phyloP scores from a whole-genome alignment of 2,329 filamentous ascomycete species.

The Coniella vitis region DNA sequence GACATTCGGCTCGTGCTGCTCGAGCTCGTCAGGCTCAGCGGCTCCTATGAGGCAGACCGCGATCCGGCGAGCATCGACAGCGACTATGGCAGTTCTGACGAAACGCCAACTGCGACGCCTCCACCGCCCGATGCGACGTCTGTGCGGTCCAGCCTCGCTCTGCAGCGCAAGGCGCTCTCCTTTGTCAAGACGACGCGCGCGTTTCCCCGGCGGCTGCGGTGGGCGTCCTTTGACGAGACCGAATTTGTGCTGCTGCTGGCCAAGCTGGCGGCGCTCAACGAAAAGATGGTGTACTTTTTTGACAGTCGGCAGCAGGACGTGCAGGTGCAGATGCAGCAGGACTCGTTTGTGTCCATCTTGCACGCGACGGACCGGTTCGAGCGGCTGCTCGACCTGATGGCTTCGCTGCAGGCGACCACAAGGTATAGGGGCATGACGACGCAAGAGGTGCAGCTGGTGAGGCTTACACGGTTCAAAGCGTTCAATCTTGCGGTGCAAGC shows the following conservation, averaged over 20 bases:
- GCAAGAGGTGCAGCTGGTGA: not conserved
- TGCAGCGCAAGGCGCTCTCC: conserved; percentile 1
- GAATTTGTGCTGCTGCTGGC: conserved; percentile 2
- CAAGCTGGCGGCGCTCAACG: conserved; percentile 4
- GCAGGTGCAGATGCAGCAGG: conserved; percentile 5
- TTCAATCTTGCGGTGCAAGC: conserved; percentile 1
- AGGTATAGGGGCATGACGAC: not conserved
- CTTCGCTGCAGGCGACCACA: not conserved
- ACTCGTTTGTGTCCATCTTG: conserved; percentile 2
- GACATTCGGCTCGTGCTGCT: conserved; percentile 4
- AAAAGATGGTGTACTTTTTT: conserved; percentile 4
- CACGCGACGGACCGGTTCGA: conserved; percentile 5
- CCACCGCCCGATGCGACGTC: not conserved
- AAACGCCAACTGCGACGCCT: not conserved
- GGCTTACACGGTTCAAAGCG: conserved; percentile 7
- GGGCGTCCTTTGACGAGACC: not conserved
- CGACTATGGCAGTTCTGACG: not conserved
- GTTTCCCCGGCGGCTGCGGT: conserved; percentile 1
- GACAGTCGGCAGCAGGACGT: conserved; percentile 4
- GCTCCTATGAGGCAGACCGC: not conserved
- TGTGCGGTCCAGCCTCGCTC: not conserved
- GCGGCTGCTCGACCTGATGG: not conserved
- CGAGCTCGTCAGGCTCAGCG: conserved; percentile 2
- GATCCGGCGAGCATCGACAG: not conserved
- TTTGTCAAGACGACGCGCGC: conserved; percentile 5